Conservation (phyloP, 352 stramenopile species). For the Pythium rishiriense region DNA sequence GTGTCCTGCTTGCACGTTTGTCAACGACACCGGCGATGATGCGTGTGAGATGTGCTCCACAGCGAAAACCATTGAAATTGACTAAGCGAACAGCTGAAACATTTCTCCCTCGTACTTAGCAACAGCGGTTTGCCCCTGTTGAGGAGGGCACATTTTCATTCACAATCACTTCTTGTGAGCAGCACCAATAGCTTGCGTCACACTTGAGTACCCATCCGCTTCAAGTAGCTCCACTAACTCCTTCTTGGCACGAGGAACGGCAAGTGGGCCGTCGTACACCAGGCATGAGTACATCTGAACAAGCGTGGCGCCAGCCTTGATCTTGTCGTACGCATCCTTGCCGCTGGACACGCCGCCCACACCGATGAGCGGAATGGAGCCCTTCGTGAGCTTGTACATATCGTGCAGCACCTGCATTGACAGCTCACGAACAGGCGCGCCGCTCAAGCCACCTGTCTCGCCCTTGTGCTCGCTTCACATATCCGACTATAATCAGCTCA, state of each 20-base stretch:
- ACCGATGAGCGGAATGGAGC: slow-evolving; percentile 94
- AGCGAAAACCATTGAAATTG: slow-evolving; percentile 40
- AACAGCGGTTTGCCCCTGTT: neutral
- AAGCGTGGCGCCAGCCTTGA: slow-evolving; percentile 94
- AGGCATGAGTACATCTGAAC: slow-evolving; percentile 96
- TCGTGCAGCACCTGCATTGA: slow-evolving; percentile 94
- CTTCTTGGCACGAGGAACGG: slow-evolving; percentile 87
- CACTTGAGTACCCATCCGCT: slow-evolving; percentile 78
- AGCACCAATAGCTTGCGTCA: slow-evolving; percentile 86
- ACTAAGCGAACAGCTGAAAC: slow-evolving; percentile 19
- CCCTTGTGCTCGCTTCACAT: slow-evolving; percentile 50
- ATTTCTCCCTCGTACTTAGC: neutral
- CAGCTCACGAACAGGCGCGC: slow-evolving; percentile 90
- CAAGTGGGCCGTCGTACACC: slow-evolving; percentile 89
- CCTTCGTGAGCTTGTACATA: slow-evolving; percentile 95
- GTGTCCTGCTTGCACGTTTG: slow-evolving; percentile 67
- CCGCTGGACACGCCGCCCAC: slow-evolving; percentile 92
- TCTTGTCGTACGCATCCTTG: slow-evolving; percentile 97
- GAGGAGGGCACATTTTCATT: neutral
- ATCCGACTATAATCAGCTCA: neutral
- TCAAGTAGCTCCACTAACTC: slow-evolving; percentile 84
- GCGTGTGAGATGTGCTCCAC: slow-evolving; percentile 75
- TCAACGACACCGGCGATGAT: slow-evolving; percentile 62
- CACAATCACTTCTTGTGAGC: slow-evolving; percentile 48
- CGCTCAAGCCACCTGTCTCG: slow-evolving; percentile 95